phyloP scores from a whole-genome alignment of 768 basidiomycete species.

The Termitomyces sp. region DNA sequence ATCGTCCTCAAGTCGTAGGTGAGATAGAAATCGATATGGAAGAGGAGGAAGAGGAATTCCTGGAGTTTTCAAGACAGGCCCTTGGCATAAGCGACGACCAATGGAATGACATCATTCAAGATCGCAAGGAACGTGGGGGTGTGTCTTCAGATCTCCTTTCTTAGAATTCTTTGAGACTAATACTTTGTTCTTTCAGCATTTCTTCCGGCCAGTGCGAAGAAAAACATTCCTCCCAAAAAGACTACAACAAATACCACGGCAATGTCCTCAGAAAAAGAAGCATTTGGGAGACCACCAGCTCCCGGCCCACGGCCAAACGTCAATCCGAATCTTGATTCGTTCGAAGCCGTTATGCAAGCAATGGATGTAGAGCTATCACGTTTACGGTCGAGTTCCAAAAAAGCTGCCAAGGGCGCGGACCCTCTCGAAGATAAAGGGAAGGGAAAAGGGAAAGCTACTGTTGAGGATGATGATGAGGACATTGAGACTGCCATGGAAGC shows the following conservation, averaged over 20 bases:
- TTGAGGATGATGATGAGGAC: constrained; percentile 50
- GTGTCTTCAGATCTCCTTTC: constrained; percentile 22
- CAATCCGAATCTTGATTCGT: constrained; percentile 82
- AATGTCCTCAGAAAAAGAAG: neutral
- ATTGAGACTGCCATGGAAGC: constrained; percentile 89
- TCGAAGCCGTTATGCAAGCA: constrained; percentile 94
- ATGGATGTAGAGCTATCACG: constrained; percentile 83
- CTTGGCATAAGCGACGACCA: constrained; percentile 87
- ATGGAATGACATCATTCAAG: constrained; percentile 83
- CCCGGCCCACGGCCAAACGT: constrained; percentile 36
- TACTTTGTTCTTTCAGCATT: constrained; percentile 41
- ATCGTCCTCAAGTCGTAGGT: constrained; percentile 78
- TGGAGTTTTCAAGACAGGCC: constrained; percentile 91
- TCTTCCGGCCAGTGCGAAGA: constrained; percentile 41
- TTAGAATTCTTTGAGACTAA: constrained; percentile 5
- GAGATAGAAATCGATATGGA: constrained; percentile 89
- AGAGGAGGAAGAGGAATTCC: constrained; percentile 90
- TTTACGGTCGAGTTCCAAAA: constrained; percentile 28
- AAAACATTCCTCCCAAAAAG: constrained; percentile 14
- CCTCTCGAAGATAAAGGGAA: constrained; percentile 28
- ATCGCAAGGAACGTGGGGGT: constrained; percentile 83
- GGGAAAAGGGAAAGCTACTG: constrained; percentile 42
- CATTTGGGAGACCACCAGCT: constrained; percentile 15
- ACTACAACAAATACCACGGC: constrained; percentile 1
- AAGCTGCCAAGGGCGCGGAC: constrained; percentile 12